These are phyloP conservation scores for Cadophora sp. DNA, from an alignment of 2,329 filamentous ascomycete species.

Conservation along the genomic window DNA sequence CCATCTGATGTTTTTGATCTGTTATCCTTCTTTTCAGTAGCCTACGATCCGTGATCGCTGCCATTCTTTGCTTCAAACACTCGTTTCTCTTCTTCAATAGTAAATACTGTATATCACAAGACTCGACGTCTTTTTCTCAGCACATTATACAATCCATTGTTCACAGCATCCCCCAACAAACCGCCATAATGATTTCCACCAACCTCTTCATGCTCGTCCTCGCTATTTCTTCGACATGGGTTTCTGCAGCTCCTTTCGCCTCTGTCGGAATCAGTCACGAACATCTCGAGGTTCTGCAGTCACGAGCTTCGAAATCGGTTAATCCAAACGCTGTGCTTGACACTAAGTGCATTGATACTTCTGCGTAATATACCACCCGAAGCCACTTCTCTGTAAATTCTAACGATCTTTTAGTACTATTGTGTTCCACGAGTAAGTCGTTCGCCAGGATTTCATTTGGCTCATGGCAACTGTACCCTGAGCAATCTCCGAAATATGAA, in stretches of 20 bases:
- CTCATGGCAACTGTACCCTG: not conserved
- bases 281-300: conserved; percentile 53
- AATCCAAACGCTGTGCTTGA: conserved; percentile 51
- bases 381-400: not conserved
- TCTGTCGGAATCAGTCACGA: conserved; percentile 46
- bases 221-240: conserved; percentile 41
- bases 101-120: conserved; percentile 8
- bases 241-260: conserved; percentile 43
- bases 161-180: not conserved
- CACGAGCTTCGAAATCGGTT: conserved; percentile 48
- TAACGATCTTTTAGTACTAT: conserved; percentile 19
- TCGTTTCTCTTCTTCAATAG: conserved; percentile 17
- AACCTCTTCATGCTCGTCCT: conserved; percentile 41
- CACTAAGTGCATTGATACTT: conserved; percentile 50
- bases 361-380: conserved; percentile 45
- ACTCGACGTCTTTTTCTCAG: conserved; percentile 18
- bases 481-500: not conserved
- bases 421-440: conserved; percentile 27
- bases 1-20: conserved; percentile 23
- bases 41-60: conserved; percentile 32
- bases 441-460: not conserved
- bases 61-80: conserved; percentile 26
- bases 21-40: conserved; percentile 21
- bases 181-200: conserved; percentile 44
- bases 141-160: not conserved